Conservation (phyloP, 1,139 yeast genomes). For the Suhomyces yuchorum region DNA sequence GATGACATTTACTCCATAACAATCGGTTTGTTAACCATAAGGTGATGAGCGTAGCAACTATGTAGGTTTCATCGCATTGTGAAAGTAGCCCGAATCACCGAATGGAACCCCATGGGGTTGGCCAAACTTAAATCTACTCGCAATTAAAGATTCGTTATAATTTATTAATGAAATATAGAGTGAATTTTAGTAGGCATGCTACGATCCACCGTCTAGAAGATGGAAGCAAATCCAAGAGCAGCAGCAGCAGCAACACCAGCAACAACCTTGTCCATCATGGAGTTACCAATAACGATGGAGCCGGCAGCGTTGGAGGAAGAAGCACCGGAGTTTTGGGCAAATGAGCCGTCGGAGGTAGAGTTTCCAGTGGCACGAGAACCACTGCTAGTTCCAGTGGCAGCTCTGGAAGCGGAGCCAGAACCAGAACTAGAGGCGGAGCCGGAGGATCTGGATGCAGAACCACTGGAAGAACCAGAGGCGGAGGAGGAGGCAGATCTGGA, state of each 20-base stretch:
- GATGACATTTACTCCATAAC: no score
- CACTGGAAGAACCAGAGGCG: slow-evolving; percentile 2
- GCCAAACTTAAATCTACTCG: no score
- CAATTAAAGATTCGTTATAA: no score
- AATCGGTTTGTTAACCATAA: no score
- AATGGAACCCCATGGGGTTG: background rate
- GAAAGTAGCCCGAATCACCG: no score
- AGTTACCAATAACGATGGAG: background rate
- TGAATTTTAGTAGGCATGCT: background rate
- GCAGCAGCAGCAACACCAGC: slow-evolving; percentile 24
- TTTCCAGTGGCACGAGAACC: background rate
- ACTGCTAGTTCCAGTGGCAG: background rate
- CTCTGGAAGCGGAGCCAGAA: background rate
- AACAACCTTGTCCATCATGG: slow-evolving; percentile 1
- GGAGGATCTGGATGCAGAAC: slow-evolving; percentile 1
- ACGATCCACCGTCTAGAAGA: background rate
- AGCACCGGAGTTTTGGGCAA: slow-evolving; percentile 13
- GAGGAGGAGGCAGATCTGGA: slow-evolving; percentile 3
- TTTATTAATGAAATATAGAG: background rate
- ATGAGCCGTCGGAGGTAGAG: background rate
- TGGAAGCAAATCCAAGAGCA: slow-evolving; percentile 24
- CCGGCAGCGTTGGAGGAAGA: slow-evolving; percentile 15
- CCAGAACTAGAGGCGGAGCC: background rate
- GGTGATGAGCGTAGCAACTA: no score
- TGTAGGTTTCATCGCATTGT: no score